Percentiles rank a stretch among this genome's conserved stretches.
phyloP scores from a whole-genome alignment of 495 filamentous ascomycete genomes.

The Talaromyces thailandensis region DNA sequence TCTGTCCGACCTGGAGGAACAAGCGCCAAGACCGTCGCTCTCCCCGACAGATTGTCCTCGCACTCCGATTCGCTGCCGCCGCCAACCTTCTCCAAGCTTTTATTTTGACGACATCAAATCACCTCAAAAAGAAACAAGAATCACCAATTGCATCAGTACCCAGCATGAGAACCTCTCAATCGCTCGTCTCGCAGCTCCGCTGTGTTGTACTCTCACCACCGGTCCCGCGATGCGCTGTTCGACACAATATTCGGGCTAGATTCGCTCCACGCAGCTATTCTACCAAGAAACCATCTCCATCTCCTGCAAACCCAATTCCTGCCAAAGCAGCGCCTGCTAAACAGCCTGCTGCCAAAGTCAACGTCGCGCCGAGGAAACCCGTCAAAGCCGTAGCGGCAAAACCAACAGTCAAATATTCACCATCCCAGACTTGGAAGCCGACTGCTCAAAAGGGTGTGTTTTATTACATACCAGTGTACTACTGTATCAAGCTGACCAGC shows the following conservation, averaged over 20 bases:
- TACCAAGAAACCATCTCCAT: neutral
- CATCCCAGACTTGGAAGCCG: conserved; percentile 12
- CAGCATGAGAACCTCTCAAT: neutral
- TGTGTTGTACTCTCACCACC: neutral
- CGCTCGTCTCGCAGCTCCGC: neutral
- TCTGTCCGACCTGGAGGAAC: neutral
- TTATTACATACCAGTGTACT: neutral
- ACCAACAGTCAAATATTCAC: conserved; percentile 9
- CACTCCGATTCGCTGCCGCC: neutral
- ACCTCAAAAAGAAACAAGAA: neutral
- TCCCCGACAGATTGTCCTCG: neutral
- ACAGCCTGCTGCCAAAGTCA: conserved; percentile 15
- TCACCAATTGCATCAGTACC: neutral
- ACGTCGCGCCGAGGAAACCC: conserved; percentile 11
- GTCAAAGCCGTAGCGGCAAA: conserved; percentile 13
- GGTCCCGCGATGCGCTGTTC: neutral
- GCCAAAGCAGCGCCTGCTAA: neutral
- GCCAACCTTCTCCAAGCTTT: neutral
- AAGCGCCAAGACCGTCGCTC: neutral
- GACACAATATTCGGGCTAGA: neutral
- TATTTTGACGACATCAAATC: neutral
- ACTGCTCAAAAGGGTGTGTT: conserved; percentile 23
- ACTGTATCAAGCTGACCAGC: neutral
- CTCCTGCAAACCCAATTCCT: neutral
- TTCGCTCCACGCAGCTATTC: neutral